A percentile compares a stretch with the other conserved stretches of the same genome.
These are phyloP conservation scores for Reticulascus tulasneorum DNA, from an alignment of 2,329 filamentous ascomycete species.

Conservation along the genomic window DNA sequence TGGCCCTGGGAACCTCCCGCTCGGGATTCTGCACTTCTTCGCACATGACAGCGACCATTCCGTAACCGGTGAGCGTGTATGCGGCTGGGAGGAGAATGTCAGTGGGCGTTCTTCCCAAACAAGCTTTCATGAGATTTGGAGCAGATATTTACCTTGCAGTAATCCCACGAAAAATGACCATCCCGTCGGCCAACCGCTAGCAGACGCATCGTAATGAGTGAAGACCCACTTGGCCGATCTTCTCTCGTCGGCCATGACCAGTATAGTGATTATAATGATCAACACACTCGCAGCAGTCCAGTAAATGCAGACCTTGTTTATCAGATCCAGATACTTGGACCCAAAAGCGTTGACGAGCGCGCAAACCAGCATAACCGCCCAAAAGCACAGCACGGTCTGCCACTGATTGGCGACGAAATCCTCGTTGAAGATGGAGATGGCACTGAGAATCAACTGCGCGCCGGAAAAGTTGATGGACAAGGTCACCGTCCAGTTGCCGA, in stretches of 20 bases:
- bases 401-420: constrained; percentile 63
- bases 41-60: constrained; percentile 69
- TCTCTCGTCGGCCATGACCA: constrained; percentile 55
- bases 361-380: constrained; percentile 65
- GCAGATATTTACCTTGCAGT: constrained; percentile 40
- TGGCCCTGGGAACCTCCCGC: constrained; percentile 66
- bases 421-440: constrained; percentile 67
- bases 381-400: constrained; percentile 69
- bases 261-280: constrained; percentile 43
- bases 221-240: constrained; percentile 63
- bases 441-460: constrained; percentile 53
- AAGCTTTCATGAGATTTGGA: neutral
- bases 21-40: constrained; percentile 68
- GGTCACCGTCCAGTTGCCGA: constrained; percentile 67
- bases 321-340: constrained; percentile 56
- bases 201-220: constrained; percentile 61
- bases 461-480: constrained; percentile 67
- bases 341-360: constrained; percentile 63
- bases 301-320: constrained; percentile 71
- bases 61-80: constrained; percentile 62
- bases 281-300: constrained; percentile 65
- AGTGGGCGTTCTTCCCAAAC: neutral
- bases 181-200: constrained; percentile 62
- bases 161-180: constrained; percentile 73
- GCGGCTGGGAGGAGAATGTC: constrained; percentile 33